phyloP scores from a whole-genome alignment of 768 basidiomycete genomes.

The Boletus subcaerulescens region DNA sequence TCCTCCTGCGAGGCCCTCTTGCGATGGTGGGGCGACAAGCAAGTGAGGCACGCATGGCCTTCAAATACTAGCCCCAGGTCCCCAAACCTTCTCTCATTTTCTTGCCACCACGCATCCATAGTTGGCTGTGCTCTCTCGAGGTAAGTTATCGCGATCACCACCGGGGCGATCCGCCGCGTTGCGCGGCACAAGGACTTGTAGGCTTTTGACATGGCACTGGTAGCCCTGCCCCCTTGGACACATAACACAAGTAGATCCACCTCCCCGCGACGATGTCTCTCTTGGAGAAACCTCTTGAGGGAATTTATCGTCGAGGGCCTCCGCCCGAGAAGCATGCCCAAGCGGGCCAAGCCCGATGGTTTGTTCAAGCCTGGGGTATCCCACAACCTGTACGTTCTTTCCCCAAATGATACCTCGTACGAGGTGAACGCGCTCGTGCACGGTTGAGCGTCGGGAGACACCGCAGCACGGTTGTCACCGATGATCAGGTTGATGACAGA shows the following conservation, averaged over 20 bases:
- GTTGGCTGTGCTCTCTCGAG: conserved; percentile 30
- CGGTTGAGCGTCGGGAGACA: conserved; percentile 28
- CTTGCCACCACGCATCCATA: conserved; percentile 35
- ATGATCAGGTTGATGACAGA: conserved; percentile 42
- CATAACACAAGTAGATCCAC: conserved; percentile 26
- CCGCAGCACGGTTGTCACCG: conserved; percentile 16
- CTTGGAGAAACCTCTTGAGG: conserved; percentile 33
- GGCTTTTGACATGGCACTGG: conserved; percentile 4
- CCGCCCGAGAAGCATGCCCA: conserved; percentile 7
- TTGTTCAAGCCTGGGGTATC: conserved; percentile 34
- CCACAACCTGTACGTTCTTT: conserved; percentile 22
- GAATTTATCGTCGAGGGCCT: not conserved
- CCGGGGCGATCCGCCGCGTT: conserved; percentile 34
- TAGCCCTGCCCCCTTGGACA: conserved; percentile 17
- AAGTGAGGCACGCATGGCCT: conserved; percentile 30
- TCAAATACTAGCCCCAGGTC: conserved; percentile 22
- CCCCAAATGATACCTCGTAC: conserved; percentile 25
- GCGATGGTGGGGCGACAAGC: conserved; percentile 13
- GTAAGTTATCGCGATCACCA: conserved; percentile 37
- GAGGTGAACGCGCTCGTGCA: conserved; percentile 29
- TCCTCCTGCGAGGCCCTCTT: conserved; percentile 17
- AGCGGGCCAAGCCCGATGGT: not conserved
- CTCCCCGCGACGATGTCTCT: conserved; percentile 19
- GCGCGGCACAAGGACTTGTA: conserved; percentile 30
- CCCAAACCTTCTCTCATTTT: conserved; percentile 20